These are phyloP conservation scores for Trichosporon ovoides DNA, from an alignment of 1,284 basidiomycete species.

Conservation along the genomic window DNA sequence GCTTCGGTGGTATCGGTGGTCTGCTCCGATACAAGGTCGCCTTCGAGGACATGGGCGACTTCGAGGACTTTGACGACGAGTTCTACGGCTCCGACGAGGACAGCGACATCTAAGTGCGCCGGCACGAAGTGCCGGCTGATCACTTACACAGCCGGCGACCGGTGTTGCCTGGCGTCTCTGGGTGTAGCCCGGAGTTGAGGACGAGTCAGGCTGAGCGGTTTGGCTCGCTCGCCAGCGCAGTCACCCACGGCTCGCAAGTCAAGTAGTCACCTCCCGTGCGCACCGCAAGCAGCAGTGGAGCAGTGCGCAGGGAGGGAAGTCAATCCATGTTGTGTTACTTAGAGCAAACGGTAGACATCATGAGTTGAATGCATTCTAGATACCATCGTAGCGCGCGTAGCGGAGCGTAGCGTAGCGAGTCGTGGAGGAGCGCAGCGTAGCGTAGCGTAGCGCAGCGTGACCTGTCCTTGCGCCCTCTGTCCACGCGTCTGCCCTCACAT, in stretches of 20 bases:
- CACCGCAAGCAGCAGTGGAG: no score
- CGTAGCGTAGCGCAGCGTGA: no score
- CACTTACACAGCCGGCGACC: no score
- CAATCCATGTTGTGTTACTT: background rate
- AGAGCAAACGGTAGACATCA: background rate
- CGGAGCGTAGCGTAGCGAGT: no score
- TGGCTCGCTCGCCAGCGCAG: background rate
- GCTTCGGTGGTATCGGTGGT: conserved; percentile 96
- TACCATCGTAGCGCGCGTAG: no score
- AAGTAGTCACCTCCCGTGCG: background rate
- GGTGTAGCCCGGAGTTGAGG: background rate
- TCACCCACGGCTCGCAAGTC: background rate
- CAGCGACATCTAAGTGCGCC: conserved; percentile 25
- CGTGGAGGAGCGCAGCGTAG: no score
- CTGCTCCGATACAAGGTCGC: conserved; percentile 90
- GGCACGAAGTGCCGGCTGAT: no score
- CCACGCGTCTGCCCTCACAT: no score
- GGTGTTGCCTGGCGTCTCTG: background rate
- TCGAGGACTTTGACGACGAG: conserved; percentile 57
- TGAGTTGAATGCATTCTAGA: conserved; percentile 3
- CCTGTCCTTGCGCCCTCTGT: no score
- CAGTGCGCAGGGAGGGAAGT: background rate
- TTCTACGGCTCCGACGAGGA: conserved; percentile 50
- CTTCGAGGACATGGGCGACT: conserved; percentile 67
- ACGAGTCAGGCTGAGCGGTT: background rate